Percentiles rank a stretch among this genome's conserved stretches.
phyloP scores from a whole-genome alignment of 306 rosid genomes.

The Pueraria montana region DNA sequence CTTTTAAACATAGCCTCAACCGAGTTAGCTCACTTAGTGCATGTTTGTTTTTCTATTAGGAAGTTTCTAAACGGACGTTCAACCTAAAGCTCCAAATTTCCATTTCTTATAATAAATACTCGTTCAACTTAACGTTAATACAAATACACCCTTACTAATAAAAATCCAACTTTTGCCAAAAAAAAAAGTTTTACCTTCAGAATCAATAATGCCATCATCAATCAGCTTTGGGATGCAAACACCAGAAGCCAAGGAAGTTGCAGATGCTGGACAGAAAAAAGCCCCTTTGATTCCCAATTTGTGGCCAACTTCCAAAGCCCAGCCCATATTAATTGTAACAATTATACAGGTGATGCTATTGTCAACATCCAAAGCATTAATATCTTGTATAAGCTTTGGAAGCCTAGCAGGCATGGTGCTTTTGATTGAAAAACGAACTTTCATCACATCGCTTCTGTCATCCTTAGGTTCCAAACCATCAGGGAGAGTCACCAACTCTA shows the following conservation, averaged over 20 bases:
- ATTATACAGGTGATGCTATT: conserved; percentile 51
- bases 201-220: conserved; percentile 50
- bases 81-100: too few relatives aligned
- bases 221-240: conserved; percentile 52
- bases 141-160: too few relatives aligned
- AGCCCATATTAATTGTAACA: conserved; percentile 53
- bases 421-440: not conserved
- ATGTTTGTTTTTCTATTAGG: too few relatives aligned
- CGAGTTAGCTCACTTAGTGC: too few relatives aligned
- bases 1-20: too few relatives aligned
- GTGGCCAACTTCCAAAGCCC: conserved; percentile 53
- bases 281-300: conserved; percentile 58
- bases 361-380: conserved; percentile 30
- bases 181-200: conserved; percentile 19
- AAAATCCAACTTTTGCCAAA: too few relatives aligned
- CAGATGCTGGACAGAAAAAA: conserved; percentile 56
- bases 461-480: conserved; percentile 55
- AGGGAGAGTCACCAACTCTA: conserved; percentile 51
- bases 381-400: conserved; percentile 52
- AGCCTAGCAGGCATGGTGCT: conserved; percentile 50
- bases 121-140: too few relatives aligned
- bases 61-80: too few relatives aligned
- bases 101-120: too few relatives aligned
- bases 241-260: conserved; percentile 41
- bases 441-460: conserved; percentile 36